Base-by-base conservation (phyloP, 108 stramenopile genomes). In the Craspedostauros australis region DNA sequence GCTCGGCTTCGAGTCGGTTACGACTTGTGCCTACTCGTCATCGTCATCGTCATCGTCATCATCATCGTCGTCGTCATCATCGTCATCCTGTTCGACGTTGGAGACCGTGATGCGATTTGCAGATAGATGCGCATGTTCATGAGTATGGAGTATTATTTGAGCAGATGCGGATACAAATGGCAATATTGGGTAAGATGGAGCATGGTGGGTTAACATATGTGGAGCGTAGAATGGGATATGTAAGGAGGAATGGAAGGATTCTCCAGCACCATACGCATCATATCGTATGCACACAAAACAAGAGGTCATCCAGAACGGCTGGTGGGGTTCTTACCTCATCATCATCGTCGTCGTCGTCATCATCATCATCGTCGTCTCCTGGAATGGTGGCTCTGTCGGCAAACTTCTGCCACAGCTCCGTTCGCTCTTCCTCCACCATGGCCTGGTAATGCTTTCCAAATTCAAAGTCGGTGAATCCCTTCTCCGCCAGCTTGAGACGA, bases 301-400 rank as follows among this genome's bases (percentile, higher is more conserved):
- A n/a, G n/a, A n/a, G n/a, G n/a, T n/a, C n/a, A n/a, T n/a, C n/a
- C n/a, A n/a, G n/a, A n/a, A n/a, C n/a, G n/a, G n/a, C n/a, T n/a
- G n/a, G n/a, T n/a, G n/a, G n/a, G n/a, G n/a, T n/a, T n/a, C n/a
- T n/a, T n/a, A n/a, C n/a, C n/a, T n/a, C 63, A 1, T 63, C 64
- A 0, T 63, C 62, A 11, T 64, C 63, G 16, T 65, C 64, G 1
- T 64, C 63, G 1, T 66, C 65, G 2, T 66, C 57, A 11, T 68
- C 66, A 4, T 68, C 66, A 2, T 68, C 66, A 30, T 68, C 66
- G 31, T 68, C 66, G 3, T 68, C 66, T 46, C 66, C 66, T 19
- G 66, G 66, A 68, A 21, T 60, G 8, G 37, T 48, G 19, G 66
- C 38, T 58, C 51, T 48, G 20, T 53, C 52, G 11, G 57, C 50